Conservation (phyloP, 805 yeast species). For the Candida hungchunana region DNA sequence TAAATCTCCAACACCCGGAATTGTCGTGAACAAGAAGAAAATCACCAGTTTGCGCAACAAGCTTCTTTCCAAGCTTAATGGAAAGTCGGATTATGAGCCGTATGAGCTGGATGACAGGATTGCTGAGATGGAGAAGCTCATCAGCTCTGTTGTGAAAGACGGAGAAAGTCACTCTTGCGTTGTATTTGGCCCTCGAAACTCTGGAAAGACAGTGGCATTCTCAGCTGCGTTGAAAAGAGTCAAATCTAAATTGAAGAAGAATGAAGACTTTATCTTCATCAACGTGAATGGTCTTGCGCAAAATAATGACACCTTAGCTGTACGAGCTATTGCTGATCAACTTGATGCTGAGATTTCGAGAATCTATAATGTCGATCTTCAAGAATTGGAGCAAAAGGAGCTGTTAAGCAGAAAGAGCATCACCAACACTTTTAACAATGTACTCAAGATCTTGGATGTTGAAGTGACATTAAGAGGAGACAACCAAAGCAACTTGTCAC, state of each 20-base stretch:
- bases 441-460: constrained; percentile 49
- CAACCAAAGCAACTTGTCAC: constrained; percentile 14
- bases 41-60: constrained; percentile 1
- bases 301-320: constrained; percentile 70
- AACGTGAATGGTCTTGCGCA: constrained; percentile 69
- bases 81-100: constrained; percentile 20
- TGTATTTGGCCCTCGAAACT: constrained; percentile 72
- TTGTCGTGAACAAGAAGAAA: background rate
- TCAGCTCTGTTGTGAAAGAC: constrained; percentile 60
- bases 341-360: constrained; percentile 47
- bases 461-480: constrained; percentile 15
- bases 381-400: constrained; percentile 23
- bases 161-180: constrained; percentile 80
- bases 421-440: constrained; percentile 56
- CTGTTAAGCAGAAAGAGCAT: constrained; percentile 48
- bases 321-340: constrained; percentile 83
- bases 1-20: background rate
- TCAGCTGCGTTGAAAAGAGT: constrained; percentile 44
- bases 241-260: constrained; percentile 31
- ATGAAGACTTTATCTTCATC: constrained; percentile 55
- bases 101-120: constrained; percentile 35
- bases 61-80: constrained; percentile 9
- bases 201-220: constrained; percentile 69
- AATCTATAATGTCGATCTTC: constrained; percentile 26
- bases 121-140: constrained; percentile 48